Evolutionary conservation across 345 rosid species (phyloP).

Genomic region (Turritis glabra): DNA sequence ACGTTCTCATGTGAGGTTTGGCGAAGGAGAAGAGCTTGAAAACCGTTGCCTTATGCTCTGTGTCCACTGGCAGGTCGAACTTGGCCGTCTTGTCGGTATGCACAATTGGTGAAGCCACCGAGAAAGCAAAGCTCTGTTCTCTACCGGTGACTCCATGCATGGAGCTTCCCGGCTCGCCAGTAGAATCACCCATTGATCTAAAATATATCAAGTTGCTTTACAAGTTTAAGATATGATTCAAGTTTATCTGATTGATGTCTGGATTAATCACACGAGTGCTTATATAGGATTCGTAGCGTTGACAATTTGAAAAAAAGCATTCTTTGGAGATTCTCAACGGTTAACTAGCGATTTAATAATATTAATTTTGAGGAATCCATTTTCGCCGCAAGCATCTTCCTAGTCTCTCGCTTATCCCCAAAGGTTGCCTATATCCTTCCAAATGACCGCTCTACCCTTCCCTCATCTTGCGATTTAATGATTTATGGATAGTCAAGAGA

Average conservation of each 20-base stretch:
- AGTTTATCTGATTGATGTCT: conserved; percentile 11
- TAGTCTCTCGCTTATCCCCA: conserved; percentile 25
- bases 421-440: conserved; percentile 18
- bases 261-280: neutral
- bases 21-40: conserved; percentile 63
- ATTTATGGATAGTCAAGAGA: neutral
- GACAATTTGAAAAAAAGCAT: conserved; percentile 12
- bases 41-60: conserved; percentile 68
- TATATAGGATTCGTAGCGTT: conserved; percentile 23
- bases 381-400: conserved; percentile 38
- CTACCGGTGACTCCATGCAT: conserved; percentile 69
- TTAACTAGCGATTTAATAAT: conserved; percentile 20
- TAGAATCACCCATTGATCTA: conserved; percentile 27
- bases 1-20: conserved; percentile 77
- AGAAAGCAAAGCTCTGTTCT: conserved; percentile 60
- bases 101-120: conserved; percentile 54
- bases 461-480: neutral
- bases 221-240: conserved; percentile 3
- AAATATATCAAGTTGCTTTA: neutral
- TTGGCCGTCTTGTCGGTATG: conserved; percentile 60
- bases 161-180: conserved; percentile 62
- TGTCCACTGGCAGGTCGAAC: conserved; percentile 59
- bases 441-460: conserved; percentile 9
- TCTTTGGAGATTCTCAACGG: conserved; percentile 45
- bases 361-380: conserved; percentile 20